phyloP scores from a whole-genome alignment of 169 alveolate genomes.

The Eimeria praecox region DNA sequence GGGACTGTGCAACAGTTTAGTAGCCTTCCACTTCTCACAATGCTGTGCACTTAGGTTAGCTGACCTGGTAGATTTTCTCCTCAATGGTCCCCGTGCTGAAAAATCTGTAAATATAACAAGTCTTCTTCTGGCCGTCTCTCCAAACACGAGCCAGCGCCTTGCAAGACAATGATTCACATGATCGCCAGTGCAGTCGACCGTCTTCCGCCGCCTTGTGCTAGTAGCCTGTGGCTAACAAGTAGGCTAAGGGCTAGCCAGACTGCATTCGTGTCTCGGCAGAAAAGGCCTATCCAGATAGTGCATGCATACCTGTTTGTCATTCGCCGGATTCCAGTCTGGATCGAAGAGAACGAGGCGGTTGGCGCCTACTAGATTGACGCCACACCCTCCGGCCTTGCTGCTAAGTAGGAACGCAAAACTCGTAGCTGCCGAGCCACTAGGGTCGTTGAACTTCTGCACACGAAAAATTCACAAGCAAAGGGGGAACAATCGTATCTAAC shows the following conservation, averaged over 20 bases:
- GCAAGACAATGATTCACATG: conserved; percentile 10
- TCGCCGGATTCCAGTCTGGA: conserved; percentile 99
- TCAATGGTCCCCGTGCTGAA: conserved; percentile 99
- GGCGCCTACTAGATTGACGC: conserved; percentile 98
- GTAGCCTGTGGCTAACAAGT: neutral
- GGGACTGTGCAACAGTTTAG: neutral
- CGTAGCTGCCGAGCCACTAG: conserved; percentile 85
- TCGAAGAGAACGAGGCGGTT: conserved; percentile 98
- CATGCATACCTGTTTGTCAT: conserved; percentile 96
- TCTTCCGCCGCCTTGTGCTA: neutral
- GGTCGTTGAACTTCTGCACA: conserved; percentile 91
- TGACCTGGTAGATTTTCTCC: conserved; percentile 96
- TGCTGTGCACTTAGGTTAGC: neutral
- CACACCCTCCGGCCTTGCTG: conserved; percentile 99
- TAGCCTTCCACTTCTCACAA: conserved; percentile 48
- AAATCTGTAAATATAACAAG: conserved; percentile 97
- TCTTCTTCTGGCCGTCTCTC: conserved; percentile 98
- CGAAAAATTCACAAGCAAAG: neutral
- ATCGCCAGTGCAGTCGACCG: neutral
- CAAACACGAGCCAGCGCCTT: conserved; percentile 98
- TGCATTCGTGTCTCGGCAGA: neutral
- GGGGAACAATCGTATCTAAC: neutral
- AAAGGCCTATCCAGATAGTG: neutral
- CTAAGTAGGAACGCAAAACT: conserved; percentile 95
- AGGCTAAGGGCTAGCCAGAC: neutral